Evolutionary conservation across 2,329 filamentous ascomycete species (phyloP), one percentile per base, ranked within the genome.

Genomic region (Penicillium sp.): DNA sequence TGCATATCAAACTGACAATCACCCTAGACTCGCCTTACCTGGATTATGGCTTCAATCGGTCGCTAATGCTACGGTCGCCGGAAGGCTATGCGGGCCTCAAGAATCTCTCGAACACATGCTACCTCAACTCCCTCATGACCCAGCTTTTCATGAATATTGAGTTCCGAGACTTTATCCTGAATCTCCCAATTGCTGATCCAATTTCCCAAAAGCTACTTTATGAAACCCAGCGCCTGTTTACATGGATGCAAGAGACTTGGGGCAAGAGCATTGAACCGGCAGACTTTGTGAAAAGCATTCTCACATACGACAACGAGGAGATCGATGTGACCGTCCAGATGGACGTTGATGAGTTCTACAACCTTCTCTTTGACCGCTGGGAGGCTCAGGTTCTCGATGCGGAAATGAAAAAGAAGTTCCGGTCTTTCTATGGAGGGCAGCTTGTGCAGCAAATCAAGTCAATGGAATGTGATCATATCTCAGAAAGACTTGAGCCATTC

Each of bases 281-380:
- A 44, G 75, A 75, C 2, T 83, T 94, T 54, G 85, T 93, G 13
- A 76, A 77, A 31, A 84, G 82, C 35, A 88, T 97, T 61, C 84
- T 82, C 59, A 91, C 85, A 0, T 91, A 90, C 51, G 88, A 95
- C 32, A 86, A 89, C 51, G 78, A 82, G 2, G 77, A 80, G 15
- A 94, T 98, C 55, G 89, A 97, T 66, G 84, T 94, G 24, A 82
- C 84, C 49, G 82, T 87, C 52, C 93, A 98, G 68, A 97, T 98
- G 88, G 93, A 98, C 64, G 93, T 96, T 5, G 93, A 97, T 59
- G 90, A 96, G 65, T 98, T 97, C 65, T 97, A 94, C 72, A 95
- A 93, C 61, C 77, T 95, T 4, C 77, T 98, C 0, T 93, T 97
- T 60, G 89, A 95, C 66, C 81, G 89, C 24, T 89, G 89, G 80